These are phyloP conservation scores for Globisporangium barbulae DNA, from an alignment of 352 stramenopile species.

Conservation along the genomic window DNA sequence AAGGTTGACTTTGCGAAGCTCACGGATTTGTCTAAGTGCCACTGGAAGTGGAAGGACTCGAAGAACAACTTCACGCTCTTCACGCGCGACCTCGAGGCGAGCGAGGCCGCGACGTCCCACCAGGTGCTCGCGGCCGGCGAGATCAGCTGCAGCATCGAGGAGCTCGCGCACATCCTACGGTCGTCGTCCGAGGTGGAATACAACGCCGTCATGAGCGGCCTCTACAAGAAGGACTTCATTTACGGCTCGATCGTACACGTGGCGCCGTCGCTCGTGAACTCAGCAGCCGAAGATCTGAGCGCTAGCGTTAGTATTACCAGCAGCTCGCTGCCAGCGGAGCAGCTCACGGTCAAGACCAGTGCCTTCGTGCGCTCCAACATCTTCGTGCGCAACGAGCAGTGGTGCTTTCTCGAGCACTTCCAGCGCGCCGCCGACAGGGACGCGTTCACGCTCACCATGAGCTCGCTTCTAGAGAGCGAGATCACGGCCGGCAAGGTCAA, in stretches of 20 bases:
- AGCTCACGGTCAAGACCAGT: slow-evolving; percentile 35
- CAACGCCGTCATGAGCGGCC: slow-evolving; percentile 33
- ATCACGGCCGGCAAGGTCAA: slow-evolving; percentile 40
- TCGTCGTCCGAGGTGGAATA: slow-evolving; percentile 30
- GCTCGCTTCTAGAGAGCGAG: slow-evolving; percentile 28
- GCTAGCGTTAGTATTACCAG: background rate
- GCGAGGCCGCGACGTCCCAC: background rate
- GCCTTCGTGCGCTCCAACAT: slow-evolving; percentile 34
- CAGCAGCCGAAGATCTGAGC: background rate
- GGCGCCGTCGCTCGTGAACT: slow-evolving; percentile 18
- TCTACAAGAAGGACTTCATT: slow-evolving; percentile 46
- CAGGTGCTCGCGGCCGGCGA: slow-evolving; percentile 17
- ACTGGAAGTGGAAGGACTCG: slow-evolving; percentile 24
- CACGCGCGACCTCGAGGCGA: slow-evolving; percentile 1
- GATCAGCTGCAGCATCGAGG: slow-evolving; percentile 16
- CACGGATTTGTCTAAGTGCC: slow-evolving; percentile 8
- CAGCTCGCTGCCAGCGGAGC: slow-evolving; percentile 21
- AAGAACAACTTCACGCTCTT: slow-evolving; percentile 27
- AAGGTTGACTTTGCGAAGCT: slow-evolving; percentile 26
- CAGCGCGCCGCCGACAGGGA: slow-evolving; percentile 12
- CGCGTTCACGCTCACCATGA: slow-evolving; percentile 30
- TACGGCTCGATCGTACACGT: slow-evolving; percentile 41
- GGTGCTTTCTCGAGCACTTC: slow-evolving; percentile 36
- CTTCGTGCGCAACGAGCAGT: slow-evolving; percentile 37
- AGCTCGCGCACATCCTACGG: slow-evolving; percentile 20